Evolutionary conservation across 2,329 filamentous ascomycete species (phyloP).

Genomic region (Fusarium pseudoanthophilum): DNA sequence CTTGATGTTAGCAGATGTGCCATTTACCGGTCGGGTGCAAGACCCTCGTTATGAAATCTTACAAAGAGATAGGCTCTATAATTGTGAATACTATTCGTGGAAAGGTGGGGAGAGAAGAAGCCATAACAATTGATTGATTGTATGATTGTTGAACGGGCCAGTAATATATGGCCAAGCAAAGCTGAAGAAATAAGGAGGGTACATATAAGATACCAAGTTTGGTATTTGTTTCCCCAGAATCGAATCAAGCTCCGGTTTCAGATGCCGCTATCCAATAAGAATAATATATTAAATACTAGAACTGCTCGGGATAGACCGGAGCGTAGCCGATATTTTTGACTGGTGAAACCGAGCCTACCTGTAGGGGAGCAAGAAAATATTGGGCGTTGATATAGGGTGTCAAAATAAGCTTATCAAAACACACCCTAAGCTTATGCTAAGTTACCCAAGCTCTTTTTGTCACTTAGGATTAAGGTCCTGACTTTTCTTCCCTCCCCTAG

Average conservation of each 20-base stretch:
- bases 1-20: slow-evolving; percentile 6
- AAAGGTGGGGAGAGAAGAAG: slow-evolving; percentile 70
- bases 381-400: neutral
- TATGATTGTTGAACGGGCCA: neutral
- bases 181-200: slow-evolving; percentile 2
- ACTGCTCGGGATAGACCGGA: slow-evolving; percentile 27
- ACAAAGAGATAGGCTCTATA: slow-evolving; percentile 76
- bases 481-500: neutral
- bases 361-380: neutral
- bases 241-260: neutral
- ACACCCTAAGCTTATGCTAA: neutral
- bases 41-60: slow-evolving; percentile 45
- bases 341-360: neutral
- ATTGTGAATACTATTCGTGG: slow-evolving; percentile 75
- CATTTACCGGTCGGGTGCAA: neutral
- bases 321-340: slow-evolving; percentile 18
- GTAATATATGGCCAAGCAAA: neutral
- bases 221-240: slow-evolving; percentile 14
- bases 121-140: slow-evolving; percentile 55
- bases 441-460: neutral
- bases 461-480: neutral
- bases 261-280: slow-evolving; percentile 4
- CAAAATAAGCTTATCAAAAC: neutral
- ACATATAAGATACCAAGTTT: neutral
- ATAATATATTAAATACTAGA: neutral